Evolutionary conservation across 805 yeast species (phyloP).

Genomic region (Ogataea philodendri): DNA sequence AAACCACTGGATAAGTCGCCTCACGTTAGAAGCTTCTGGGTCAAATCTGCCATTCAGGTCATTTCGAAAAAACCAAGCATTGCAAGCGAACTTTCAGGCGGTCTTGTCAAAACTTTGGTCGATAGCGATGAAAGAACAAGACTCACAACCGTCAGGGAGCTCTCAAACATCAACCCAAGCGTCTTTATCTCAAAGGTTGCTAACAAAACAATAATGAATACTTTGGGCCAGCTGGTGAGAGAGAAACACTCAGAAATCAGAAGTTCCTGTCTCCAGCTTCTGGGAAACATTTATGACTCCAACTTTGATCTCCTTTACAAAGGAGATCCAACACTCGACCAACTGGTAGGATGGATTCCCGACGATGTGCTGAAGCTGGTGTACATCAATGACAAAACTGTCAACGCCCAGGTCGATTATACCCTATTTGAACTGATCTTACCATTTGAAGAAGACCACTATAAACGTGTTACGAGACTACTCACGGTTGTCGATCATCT

Average conservation of each 20-base stretch:
- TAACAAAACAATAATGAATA: slow-evolving; percentile 45
- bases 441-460: slow-evolving; percentile 47
- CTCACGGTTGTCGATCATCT: slow-evolving; percentile 47
- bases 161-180: slow-evolving; percentile 46
- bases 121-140: slow-evolving; percentile 78
- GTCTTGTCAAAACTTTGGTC: slow-evolving; percentile 63
- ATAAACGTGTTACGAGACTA: slow-evolving; percentile 51
- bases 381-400: slow-evolving; percentile 68
- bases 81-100: slow-evolving; percentile 50
- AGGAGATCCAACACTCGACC: slow-evolving; percentile 31
- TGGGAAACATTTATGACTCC: slow-evolving; percentile 55
- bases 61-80: slow-evolving; percentile 45
- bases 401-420: slow-evolving; percentile 64
- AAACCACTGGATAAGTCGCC: slow-evolving; percentile 69
- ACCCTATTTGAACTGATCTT: slow-evolving; percentile 58
- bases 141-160: slow-evolving; percentile 51
- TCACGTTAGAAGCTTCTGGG: slow-evolving; percentile 68
- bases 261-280: slow-evolving; percentile 50
- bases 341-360: slow-evolving; percentile 54
- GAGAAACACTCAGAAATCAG: slow-evolving; percentile 71
- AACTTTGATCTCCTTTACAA: slow-evolving; percentile 35
- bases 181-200: slow-evolving; percentile 48
- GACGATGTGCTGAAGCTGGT: slow-evolving; percentile 59
- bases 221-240: slow-evolving; percentile 62
- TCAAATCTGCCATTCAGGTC: slow-evolving; percentile 50